Base-by-base conservation (phyloP, 2,329 filamentous ascomycete species). In the Penicillium carneum region DNA sequence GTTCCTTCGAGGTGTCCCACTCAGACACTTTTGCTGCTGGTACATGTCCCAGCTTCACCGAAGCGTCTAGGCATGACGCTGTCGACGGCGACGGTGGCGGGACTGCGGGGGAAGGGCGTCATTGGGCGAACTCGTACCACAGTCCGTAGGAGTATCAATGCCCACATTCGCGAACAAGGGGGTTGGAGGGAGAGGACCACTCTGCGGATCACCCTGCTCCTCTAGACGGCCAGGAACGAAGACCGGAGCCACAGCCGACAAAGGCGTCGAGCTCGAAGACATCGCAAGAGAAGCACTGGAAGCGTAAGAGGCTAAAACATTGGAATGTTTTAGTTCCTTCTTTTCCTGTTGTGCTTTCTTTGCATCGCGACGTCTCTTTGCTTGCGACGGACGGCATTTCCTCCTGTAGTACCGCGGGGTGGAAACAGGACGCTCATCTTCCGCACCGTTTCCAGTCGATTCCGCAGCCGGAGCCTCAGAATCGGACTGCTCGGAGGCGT, bases 351-450 rank as follows among this genome's bases (percentile, higher is more conserved):
- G 42, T 55, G 51, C 33, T 11, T 12, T 45, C 29, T 20, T 48
- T 36, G 1, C 26, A 9, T 16, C 6, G 36, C 50, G 50, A 41
- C 10, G 43, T 33, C 50, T 54, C 14, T 45, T 33, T 29, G 34
- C 42, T 47, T 48, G 34, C 49, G 57, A 59, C 34, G 42, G 49
- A 41, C 50, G 57, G 57, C 48, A 48, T 14, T 14, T 59, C 7
- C 11, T 46, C 2, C 16, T 36, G 9, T 10, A 47, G 11, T 33
- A 29, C 20, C 18, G 12, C 9, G 47, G 56, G 41, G 48, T 38
- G 33, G 48, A 33, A 31, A 14, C 48, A 12, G n/a, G 31, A 23
- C 26, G 41, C 3, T 45, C 41, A 39, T 16, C 29, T 18, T 45
- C 42, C 42, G 41, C 49, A 45, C 42, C 56, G 48, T 34, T 45